Conservation (phyloP, 441 rosid species). For the Erysimum cheiri region DNA sequence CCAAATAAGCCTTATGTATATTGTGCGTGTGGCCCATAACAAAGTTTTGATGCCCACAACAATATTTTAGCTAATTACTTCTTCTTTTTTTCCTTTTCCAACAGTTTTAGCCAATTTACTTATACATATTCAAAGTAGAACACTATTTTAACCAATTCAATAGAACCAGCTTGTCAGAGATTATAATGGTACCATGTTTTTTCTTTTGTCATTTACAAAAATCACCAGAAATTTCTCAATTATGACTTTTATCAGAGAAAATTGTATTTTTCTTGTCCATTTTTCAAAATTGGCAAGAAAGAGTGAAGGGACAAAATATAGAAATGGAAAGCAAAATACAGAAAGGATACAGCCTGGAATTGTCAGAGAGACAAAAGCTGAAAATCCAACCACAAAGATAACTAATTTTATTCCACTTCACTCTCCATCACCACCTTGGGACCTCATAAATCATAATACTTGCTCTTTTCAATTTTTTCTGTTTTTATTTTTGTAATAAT, state of each 20-base stretch:
- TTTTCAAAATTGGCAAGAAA: conserved; percentile 24
- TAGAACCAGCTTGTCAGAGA: not conserved
- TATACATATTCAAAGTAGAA: not conserved
- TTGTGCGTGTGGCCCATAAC: too few species aligned
- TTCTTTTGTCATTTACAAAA: conserved; percentile 30
- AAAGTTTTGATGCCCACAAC: too few species aligned
- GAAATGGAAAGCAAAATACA: conserved; percentile 37
- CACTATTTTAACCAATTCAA: not conserved
- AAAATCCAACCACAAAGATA: conserved; percentile 31
- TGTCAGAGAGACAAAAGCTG: conserved; percentile 46
- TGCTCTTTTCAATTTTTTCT: conserved; percentile 5
- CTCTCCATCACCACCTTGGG: conserved; percentile 26
- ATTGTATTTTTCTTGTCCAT: conserved; percentile 16
- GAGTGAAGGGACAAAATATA: not conserved
- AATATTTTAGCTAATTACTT: too few species aligned
- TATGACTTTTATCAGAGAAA: conserved; percentile 5
- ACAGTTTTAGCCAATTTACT: not conserved
- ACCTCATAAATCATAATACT: conserved; percentile 27
- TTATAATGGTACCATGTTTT: conserved; percentile 27
- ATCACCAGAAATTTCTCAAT: conserved; percentile 17
- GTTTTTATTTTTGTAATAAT: not conserved
- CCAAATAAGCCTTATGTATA: too few species aligned
- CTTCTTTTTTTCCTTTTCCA: too few species aligned
- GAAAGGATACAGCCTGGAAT: conserved; percentile 44
- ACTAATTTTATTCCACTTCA: conserved; percentile 31